Evolutionary conservation across 495 filamentous ascomycete species (phyloP), one percentile per base, ranked within the genome.

Genomic region (Recurvomyces mirabilis): DNA sequence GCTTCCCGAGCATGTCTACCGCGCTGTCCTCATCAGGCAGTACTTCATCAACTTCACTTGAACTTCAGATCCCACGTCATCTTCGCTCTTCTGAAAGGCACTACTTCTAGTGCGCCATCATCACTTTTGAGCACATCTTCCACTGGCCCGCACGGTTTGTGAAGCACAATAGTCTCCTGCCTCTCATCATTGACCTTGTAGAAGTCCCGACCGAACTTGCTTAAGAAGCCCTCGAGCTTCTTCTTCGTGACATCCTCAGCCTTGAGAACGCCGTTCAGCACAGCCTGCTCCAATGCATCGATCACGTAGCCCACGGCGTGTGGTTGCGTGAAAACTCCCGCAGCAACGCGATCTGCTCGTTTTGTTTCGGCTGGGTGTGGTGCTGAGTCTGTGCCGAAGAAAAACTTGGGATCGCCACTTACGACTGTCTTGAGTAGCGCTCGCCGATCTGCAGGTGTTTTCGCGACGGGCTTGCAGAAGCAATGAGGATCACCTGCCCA

Each of bases 321-420:
- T n/a, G 84, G 82, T 60, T 94, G 87, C 6, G 87, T 94, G 65
- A 93, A 94, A 5, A 89, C 81, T 19, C 89, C 87, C 4, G 84
- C 86, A 4, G 86, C 83, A n/a, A 70, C 63, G 63, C 73, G 81
- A 41, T 57, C 59, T 18, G 71, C 76, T 44, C 77, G 72, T 68
- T 94, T 94, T 38, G 81, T 75, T 12, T 63, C 59, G 12, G 79
- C 72, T 7, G 80, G 78, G 65, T 95, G 88, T 18, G 89, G 88
- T 23, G 82, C 82, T 33, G 72, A 76, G 57, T 85, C 81, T 23
- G 68, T 78, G 32, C 71, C 69, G n/a, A 93, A 75, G 70, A 94
- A 93, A 68, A 94, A 93, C 57, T 87, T 87, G 3, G 75, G 68
- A 48, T 81, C 69, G 14, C 83, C 78, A 20, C 68, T 74, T 6